phyloP scores from a whole-genome alignment of 2,329 filamentous ascomycete species.

The Seiridium cupressi region DNA sequence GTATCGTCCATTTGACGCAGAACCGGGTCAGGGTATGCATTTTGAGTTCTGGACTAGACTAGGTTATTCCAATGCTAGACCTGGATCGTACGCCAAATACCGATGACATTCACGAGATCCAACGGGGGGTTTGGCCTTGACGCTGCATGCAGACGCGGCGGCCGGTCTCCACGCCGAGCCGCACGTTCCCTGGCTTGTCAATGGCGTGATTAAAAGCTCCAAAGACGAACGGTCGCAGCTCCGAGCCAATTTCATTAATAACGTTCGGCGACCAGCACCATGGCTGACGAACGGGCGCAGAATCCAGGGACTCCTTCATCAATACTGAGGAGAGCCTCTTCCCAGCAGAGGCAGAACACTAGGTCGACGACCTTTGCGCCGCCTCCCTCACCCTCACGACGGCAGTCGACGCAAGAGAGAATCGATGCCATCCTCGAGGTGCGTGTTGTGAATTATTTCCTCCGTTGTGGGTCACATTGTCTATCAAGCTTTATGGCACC shows the following conservation, averaged over 20 bases:
- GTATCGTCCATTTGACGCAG: no score
- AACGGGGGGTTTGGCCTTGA: not conserved
- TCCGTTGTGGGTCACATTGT: not conserved
- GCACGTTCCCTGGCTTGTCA: not conserved
- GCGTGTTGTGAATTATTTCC: conserved; percentile 15
- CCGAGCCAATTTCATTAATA: no score
- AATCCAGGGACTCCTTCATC: not conserved
- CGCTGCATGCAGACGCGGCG: not conserved
- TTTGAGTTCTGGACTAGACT: no score
- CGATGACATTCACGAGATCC: not conserved
- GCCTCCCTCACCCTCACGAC: conserved; percentile 5
- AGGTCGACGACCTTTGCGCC: conserved; percentile 6
- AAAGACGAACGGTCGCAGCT: no score
- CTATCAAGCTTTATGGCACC: not conserved
- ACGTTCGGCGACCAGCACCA: not conserved
- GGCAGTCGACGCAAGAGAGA: conserved; percentile 36
- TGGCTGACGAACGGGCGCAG: not conserved
- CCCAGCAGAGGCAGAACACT: conserved; percentile 13
- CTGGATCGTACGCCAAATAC: no score
- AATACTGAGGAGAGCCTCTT: conserved; percentile 13
- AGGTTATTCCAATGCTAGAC: no score
- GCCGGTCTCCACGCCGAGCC: not conserved
- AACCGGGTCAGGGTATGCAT: no score
- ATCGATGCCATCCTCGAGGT: conserved; percentile 48
- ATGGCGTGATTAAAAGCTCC: not conserved